Percentiles rank a stretch among this genome's conserved stretches.
Evolutionary conservation across 495 filamentous ascomycete species (phyloP).

Genomic region (Letharia columbiana): DNA sequence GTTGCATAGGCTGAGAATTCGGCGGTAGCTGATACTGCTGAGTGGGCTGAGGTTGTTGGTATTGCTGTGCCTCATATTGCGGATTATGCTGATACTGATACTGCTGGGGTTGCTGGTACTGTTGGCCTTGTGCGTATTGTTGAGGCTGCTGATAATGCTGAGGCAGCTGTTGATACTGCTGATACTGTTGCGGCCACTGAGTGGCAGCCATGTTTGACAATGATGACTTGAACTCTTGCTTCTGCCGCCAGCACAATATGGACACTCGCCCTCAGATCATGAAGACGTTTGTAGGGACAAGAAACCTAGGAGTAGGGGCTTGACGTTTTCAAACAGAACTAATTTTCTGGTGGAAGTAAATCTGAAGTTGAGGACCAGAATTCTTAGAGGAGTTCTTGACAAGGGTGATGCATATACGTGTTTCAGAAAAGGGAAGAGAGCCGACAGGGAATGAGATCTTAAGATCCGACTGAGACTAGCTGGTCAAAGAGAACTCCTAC

Average conservation of each 20-base stretch:
- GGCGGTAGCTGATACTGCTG: slow-evolving; percentile 11
- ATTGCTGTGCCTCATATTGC: slow-evolving; percentile 11
- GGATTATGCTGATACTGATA: slow-evolving; percentile 16
- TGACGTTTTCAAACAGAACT: not conserved
- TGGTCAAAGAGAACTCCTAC: not conserved
- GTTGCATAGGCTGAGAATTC: slow-evolving; percentile 13
- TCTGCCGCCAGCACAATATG: not conserved
- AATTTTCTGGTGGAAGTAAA: not conserved
- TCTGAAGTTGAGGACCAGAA: not conserved
- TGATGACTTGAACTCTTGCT: not conserved
- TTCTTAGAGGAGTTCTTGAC: not conserved
- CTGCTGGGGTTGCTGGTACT: slow-evolving; percentile 22
- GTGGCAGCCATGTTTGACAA: slow-evolving; percentile 1
- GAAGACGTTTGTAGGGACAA: not conserved
- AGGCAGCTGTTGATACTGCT: slow-evolving; percentile 21
- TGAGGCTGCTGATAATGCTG: slow-evolving; percentile 10
- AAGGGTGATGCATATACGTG: not conserved
- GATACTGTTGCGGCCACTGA: slow-evolving; percentile 18
- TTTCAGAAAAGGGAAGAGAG: not conserved
- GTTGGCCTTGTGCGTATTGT: slow-evolving; percentile 16
- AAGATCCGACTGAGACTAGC: not conserved
- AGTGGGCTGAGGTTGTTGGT: slow-evolving; percentile 17
- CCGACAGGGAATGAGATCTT: not conserved
- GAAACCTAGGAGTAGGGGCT: not conserved
- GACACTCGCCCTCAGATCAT: not conserved